A percentile compares a stretch with the other conserved stretches of the same genome.
Evolutionary conservation across 805 yeast genomes (phyloP).

Genomic region (Clavispora phyllophila): DNA sequence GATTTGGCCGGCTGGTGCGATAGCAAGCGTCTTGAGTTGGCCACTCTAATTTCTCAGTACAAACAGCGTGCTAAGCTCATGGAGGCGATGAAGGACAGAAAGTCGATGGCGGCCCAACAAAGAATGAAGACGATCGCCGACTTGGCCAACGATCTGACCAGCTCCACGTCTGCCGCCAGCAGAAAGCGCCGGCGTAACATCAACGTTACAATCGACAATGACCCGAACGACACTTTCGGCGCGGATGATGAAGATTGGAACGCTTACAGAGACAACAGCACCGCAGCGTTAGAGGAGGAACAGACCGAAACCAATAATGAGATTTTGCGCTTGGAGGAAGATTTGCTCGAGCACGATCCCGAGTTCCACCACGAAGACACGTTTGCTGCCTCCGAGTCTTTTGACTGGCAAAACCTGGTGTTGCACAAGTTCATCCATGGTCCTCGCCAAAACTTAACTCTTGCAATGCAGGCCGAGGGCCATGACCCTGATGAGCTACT

Average conservation of each 20-base stretch:
- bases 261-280: slow-evolving; percentile 77
- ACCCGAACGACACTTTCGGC: slow-evolving; percentile 91
- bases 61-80: slow-evolving; percentile 66
- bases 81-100: slow-evolving; percentile 79
- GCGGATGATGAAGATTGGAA: slow-evolving; percentile 96
- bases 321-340: slow-evolving; percentile 62
- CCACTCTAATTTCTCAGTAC: slow-evolving; percentile 51
- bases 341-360: slow-evolving; percentile 78
- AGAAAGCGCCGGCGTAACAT: slow-evolving; percentile 39
- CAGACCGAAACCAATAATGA: slow-evolving; percentile 68
- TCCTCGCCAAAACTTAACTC: slow-evolving; percentile 73
- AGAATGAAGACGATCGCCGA: slow-evolving; percentile 89
- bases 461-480: slow-evolving; percentile 40
- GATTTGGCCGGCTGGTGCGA: slow-evolving; percentile 80
- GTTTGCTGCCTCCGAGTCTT: slow-evolving; percentile 58
- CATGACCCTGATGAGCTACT: slow-evolving; percentile 39
- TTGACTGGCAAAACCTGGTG: slow-evolving; percentile 78
- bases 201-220: slow-evolving; percentile 74
- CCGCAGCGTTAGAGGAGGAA: slow-evolving; percentile 70
- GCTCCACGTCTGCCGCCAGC: slow-evolving; percentile 41
- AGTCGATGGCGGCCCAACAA: slow-evolving; percentile 86
- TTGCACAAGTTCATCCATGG: slow-evolving; percentile 87
- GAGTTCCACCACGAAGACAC: slow-evolving; percentile 83
- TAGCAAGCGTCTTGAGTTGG: slow-evolving; percentile 58
- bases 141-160: slow-evolving; percentile 67